phyloP scores from a whole-genome alignment of 2,329 filamentous ascomycete species.

The Colletotrichum cereale region DNA sequence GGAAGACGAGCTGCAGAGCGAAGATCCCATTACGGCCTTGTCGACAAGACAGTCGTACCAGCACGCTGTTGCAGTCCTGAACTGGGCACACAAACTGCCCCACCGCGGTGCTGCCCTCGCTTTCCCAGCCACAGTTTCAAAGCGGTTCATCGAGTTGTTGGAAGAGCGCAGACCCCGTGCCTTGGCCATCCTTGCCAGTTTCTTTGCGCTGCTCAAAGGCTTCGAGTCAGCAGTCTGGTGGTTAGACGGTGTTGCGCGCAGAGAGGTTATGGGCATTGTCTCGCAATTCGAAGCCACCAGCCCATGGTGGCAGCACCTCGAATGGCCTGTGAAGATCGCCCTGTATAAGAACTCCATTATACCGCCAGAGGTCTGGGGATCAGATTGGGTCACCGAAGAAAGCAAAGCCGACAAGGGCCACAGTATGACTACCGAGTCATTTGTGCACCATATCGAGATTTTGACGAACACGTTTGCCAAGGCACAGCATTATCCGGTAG shows the following conservation, averaged over 20 bases:
- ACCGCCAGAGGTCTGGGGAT: constrained; percentile 69
- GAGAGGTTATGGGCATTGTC: constrained; percentile 74
- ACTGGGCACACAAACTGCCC: constrained; percentile 74
- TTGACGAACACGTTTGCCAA: constrained; percentile 55
- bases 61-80: constrained; percentile 74
- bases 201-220: constrained; percentile 74
- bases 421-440: constrained; percentile 47
- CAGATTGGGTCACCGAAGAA: constrained; percentile 61
- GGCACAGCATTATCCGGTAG: constrained; percentile 47
- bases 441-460: constrained; percentile 61
- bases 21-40: constrained; percentile 48
- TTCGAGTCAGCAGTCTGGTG: constrained; percentile 74
- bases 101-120: constrained; percentile 70
- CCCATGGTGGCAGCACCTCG: constrained; percentile 71
- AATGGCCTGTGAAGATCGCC: constrained; percentile 71
- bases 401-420: constrained; percentile 49
- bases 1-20: constrained; percentile 64
- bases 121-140: constrained; percentile 74
- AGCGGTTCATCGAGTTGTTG: constrained; percentile 71
- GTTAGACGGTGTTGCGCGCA: constrained; percentile 74
- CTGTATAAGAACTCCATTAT: constrained; percentile 67
- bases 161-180: constrained; percentile 70
- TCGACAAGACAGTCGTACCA: constrained; percentile 68
- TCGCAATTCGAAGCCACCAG: constrained; percentile 70
- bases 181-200: constrained; percentile 73